These are phyloP conservation scores for Quercus cerris DNA, from an alignment of 306 rosid genomes.

Conservation along the genomic window DNA sequence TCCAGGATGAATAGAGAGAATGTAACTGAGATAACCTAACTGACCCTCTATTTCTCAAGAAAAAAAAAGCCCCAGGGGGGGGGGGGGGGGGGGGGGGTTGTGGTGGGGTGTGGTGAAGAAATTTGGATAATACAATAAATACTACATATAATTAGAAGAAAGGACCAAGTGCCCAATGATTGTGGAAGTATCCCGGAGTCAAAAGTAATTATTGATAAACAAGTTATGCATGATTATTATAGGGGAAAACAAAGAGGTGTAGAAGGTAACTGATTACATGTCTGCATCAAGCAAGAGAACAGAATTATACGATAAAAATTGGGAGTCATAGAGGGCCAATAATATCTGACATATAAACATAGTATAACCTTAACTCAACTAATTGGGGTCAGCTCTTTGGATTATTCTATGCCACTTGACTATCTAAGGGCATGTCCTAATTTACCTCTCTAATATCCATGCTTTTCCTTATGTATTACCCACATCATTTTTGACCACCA, in stretches of 20 bases:
- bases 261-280: background rate
- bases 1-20: background rate
- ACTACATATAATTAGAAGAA: background rate
- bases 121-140: background rate
- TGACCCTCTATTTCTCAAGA: background rate
- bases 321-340: background rate
- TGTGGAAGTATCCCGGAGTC: background rate
- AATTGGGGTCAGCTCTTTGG: background rate
- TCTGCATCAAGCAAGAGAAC: background rate
- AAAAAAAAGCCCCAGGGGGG: background rate
- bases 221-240: no score
- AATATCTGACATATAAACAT: background rate
- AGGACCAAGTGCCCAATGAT: background rate
- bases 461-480: background rate
- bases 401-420: background rate
- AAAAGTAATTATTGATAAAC: no score
- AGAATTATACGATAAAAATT: background rate
- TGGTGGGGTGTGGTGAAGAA: no score
- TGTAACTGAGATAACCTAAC: background rate
- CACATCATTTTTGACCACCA: background rate
- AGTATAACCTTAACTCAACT: background rate
- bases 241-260: no score
- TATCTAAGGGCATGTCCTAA: background rate
- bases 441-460: background rate
- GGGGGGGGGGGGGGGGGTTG: background rate